Percentiles rank a stretch among this genome's conserved stretches.
phyloP scores from a whole-genome alignment of 352 stramenopile species.

The Phytophthora pseudosyringae region DNA sequence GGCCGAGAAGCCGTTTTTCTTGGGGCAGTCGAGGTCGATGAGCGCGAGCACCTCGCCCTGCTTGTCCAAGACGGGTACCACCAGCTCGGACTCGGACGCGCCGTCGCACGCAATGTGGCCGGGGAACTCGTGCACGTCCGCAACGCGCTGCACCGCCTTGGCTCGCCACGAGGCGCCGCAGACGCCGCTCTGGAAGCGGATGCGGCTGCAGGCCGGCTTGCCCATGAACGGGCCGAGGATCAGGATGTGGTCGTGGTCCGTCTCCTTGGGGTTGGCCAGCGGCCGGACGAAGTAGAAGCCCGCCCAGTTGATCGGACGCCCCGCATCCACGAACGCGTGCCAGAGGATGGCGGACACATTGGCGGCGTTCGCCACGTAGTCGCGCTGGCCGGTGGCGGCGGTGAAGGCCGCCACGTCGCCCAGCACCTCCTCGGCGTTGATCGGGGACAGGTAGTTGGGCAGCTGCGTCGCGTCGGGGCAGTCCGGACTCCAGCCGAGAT shows the following conservation, averaged over 20 bases:
- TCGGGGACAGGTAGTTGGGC: constrained; percentile 59
- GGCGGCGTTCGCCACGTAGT: constrained; percentile 82
- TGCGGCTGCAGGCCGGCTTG: constrained; percentile 84
- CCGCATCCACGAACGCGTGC: constrained; percentile 72
- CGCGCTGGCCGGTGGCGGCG: constrained; percentile 57
- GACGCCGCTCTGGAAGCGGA: constrained; percentile 76
- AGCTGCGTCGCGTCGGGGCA: constrained; percentile 58
- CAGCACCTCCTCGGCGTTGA: constrained; percentile 74
- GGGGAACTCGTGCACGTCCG: constrained; percentile 76
- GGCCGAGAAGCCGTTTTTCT: constrained; percentile 71
- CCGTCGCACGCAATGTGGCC: constrained; percentile 86
- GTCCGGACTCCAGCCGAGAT: constrained; percentile 72
- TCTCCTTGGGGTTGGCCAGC: constrained; percentile 61
- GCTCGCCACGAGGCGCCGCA: constrained; percentile 71
- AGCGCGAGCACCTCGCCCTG: constrained; percentile 73
- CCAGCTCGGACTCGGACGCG: constrained; percentile 82
- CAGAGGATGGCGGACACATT: constrained; percentile 87
- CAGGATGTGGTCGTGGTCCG: constrained; percentile 62
- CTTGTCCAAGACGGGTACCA: constrained; percentile 74
- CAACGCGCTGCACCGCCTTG: constrained; percentile 76
- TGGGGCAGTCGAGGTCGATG: constrained; percentile 81
- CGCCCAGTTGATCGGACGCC: constrained; percentile 79
- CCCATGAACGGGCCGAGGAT: constrained; percentile 84
- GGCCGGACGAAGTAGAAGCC: constrained; percentile 85
- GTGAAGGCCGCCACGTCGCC: constrained; percentile 70